A percentile compares a stretch with the other conserved stretches of the same genome.
phyloP scores from a whole-genome alignment of 2,329 filamentous ascomycete species.

The Epichloe aotearoae region DNA sequence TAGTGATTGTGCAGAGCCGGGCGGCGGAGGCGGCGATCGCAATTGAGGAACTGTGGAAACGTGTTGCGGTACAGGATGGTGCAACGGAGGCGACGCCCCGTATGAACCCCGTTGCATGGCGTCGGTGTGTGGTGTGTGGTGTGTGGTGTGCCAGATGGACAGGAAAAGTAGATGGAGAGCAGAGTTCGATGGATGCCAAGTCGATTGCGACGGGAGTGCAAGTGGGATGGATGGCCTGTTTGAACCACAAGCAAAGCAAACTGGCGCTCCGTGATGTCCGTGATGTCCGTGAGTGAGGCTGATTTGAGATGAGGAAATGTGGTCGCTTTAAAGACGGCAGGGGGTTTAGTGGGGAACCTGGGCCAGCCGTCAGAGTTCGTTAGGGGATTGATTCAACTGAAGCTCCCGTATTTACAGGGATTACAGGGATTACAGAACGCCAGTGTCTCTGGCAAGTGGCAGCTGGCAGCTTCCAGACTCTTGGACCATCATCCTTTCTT shows the following conservation, averaged over 20 bases:
- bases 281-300: conserved; percentile 4
- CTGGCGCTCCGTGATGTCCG: background rate
- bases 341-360: too few relatives aligned
- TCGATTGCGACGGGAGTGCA: too few relatives aligned
- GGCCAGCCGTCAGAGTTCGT: too few relatives aligned
- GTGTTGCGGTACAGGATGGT: conserved; percentile 95
- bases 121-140: background rate
- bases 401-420: too few relatives aligned
- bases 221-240: background rate
- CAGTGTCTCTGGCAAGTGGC: too few relatives aligned
- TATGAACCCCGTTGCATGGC: conserved; percentile 78
- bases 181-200: background rate
- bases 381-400: too few relatives aligned
- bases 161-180: background rate
- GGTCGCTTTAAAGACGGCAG: conserved; percentile 14
- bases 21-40: conserved; percentile 79
- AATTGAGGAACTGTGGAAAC: conserved; percentile 96
- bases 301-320: conserved; percentile 23
- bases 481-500: background rate
- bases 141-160: background rate
- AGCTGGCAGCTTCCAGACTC: background rate
- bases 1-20: conserved; percentile 54
- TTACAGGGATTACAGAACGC: too few relatives aligned
- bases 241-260: background rate
- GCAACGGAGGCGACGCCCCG: conserved; percentile 80